phyloP scores from a whole-genome alignment of 805 yeast species.

The Monosporozyma solicola region DNA sequence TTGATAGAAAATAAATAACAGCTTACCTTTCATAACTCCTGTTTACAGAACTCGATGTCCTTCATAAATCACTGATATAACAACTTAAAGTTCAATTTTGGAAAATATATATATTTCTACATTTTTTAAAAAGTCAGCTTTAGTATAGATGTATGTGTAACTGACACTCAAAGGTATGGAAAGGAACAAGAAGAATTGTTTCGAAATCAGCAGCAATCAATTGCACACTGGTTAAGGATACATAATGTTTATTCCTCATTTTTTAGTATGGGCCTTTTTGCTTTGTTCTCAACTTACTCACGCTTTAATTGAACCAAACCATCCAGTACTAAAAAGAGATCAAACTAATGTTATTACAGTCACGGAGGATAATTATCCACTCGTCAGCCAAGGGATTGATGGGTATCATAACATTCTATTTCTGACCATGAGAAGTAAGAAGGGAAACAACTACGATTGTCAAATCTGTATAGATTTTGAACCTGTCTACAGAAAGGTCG shows the following conservation, averaged over 20 bases:
- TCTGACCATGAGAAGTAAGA: conserved; percentile 41
- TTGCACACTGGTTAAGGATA: not conserved
- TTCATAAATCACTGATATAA: too few species aligned
- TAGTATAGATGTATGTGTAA: too few species aligned
- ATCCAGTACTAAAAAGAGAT: conserved; percentile 15
- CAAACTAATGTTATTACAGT: conserved; percentile 36
- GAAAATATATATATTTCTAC: too few species aligned
- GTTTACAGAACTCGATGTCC: too few species aligned
- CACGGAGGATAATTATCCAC: conserved; percentile 33
- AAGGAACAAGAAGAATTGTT: too few species aligned
- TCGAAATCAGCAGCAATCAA: not conserved
- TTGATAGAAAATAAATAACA: too few species aligned
- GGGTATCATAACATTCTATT: conserved; percentile 44
- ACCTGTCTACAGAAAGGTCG: conserved; percentile 34
- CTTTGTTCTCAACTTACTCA: not conserved
- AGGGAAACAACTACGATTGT: conserved; percentile 33
- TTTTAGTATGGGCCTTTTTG: not conserved
- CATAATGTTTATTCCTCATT: not conserved
- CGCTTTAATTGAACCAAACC: conserved; percentile 5
- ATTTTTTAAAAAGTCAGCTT: too few species aligned
- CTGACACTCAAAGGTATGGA: too few species aligned
- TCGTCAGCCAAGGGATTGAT: conserved; percentile 38
- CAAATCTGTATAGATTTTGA: conserved; percentile 39
- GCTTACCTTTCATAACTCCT: too few species aligned
- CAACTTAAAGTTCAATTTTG: too few species aligned